phyloP scores from a whole-genome alignment of 495 filamentous ascomycete genomes.

The Daldinia bambusicola region DNA sequence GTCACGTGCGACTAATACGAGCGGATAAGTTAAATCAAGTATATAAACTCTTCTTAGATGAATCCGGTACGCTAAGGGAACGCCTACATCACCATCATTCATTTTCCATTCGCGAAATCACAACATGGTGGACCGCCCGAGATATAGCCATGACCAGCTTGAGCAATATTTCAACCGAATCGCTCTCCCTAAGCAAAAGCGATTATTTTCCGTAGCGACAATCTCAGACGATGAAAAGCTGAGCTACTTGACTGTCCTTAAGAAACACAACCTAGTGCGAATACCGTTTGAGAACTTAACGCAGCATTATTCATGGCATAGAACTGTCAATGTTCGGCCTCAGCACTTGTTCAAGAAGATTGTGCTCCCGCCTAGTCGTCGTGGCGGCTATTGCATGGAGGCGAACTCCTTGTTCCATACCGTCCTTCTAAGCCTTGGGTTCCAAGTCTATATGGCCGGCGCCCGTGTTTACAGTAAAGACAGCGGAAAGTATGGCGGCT shows the following conservation, averaged over 20 bases:
- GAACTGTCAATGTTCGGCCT: constrained; percentile 65
- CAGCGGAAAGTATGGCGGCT: constrained; percentile 21
- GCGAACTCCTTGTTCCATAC: constrained; percentile 73
- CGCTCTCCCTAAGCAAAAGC: constrained; percentile 1
- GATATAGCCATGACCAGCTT: constrained; percentile 26
- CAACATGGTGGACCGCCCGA: constrained; percentile 25
- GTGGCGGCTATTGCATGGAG: constrained; percentile 84
- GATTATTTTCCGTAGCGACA: constrained; percentile 4
- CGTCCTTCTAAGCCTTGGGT: constrained; percentile 72
- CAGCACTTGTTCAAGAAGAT: constrained; percentile 72
- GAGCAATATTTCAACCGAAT: constrained; percentile 55
- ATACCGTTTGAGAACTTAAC: constrained; percentile 78
- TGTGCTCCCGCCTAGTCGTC: constrained; percentile 50
- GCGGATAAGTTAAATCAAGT: background rate
- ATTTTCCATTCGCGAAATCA: background rate
- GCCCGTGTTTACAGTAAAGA: constrained; percentile 49
- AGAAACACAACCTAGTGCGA: constrained; percentile 63
- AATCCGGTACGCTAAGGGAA: background rate
- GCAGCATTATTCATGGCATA: constrained; percentile 60
- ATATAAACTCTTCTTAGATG: background rate
- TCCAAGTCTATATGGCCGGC: constrained; percentile 59
- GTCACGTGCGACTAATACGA: constrained; percentile 9
- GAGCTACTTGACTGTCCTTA: constrained; percentile 52
- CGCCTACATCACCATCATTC: background rate
- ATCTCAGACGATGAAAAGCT: constrained; percentile 35